Percentiles rank a stretch among this genome's conserved stretches.
Conservation (phyloP, 257 asterid species). For the Ophiorrhiza pumila region DNA sequence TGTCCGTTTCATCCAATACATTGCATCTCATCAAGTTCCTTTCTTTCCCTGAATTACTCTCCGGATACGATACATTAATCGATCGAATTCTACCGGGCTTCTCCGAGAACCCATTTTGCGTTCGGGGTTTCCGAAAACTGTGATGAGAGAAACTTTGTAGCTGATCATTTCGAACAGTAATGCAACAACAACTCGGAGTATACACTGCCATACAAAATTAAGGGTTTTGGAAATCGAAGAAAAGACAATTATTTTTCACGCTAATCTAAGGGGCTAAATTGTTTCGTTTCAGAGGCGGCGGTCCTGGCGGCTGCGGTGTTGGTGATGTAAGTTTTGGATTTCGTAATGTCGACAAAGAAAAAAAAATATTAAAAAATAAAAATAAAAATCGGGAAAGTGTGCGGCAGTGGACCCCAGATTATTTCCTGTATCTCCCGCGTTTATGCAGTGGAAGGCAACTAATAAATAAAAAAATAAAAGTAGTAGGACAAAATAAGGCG, state of each 20-base stretch:
- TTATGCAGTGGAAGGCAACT: too few relatives aligned
- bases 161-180: slow-evolving; percentile 30
- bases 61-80: slow-evolving; percentile 8
- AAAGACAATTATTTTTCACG: not conserved
- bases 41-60: slow-evolving; percentile 21
- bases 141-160: slow-evolving; percentile 7
- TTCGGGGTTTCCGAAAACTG: slow-evolving; percentile 22
- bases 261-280: not conserved
- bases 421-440: too few relatives aligned
- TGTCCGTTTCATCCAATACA: slow-evolving; percentile 40
- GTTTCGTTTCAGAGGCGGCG: not conserved
- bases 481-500: not conserved
- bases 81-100: slow-evolving; percentile 23
- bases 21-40: slow-evolving; percentile 21
- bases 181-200: slow-evolving; percentile 28
- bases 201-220: slow-evolving; percentile 42
- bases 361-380: too few relatives aligned
- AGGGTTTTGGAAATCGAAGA: not conserved
- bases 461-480: too few relatives aligned
- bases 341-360: too few relatives aligned
- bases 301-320: too few relatives aligned
- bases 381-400: too few relatives aligned
- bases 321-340: too few relatives aligned
- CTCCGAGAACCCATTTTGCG: not conserved
- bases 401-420: too few relatives aligned